These are phyloP conservation scores for Verticillium nonalfalfae DNA, from an alignment of 2,329 filamentous ascomycete genomes.

Conservation along the genomic window DNA sequence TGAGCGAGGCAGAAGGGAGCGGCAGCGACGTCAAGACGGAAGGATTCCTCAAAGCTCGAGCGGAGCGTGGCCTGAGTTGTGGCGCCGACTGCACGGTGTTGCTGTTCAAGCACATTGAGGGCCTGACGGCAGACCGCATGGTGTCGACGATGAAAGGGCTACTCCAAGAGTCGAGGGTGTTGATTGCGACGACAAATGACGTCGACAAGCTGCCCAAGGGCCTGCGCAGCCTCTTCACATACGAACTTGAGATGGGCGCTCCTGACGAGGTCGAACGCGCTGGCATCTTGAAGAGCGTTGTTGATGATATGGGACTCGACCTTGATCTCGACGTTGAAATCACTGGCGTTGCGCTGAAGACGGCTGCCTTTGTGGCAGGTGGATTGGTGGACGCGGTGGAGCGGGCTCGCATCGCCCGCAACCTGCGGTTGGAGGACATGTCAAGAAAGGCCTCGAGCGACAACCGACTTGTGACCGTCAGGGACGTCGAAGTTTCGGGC, in stretches of 20 bases:
- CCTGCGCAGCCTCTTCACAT: slow-evolving; percentile 84
- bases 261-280: slow-evolving; percentile 91
- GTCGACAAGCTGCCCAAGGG: slow-evolving; percentile 91
- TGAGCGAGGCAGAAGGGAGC: slow-evolving; percentile 83
- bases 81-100: slow-evolving; percentile 77
- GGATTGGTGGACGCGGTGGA: slow-evolving; percentile 94
- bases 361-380: slow-evolving; percentile 88
- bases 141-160: slow-evolving; percentile 79
- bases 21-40: slow-evolving; percentile 92
- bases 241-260: slow-evolving; percentile 89
- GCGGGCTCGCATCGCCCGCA: slow-evolving; percentile 72
- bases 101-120: slow-evolving; percentile 85
- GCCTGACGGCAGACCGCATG: slow-evolving; percentile 86
- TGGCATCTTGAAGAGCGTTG: slow-evolving; percentile 72
- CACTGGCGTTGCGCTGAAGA: slow-evolving; percentile 82
- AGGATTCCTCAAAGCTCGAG: slow-evolving; percentile 78
- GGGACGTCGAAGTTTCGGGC: slow-evolving; percentile 84
- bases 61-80: slow-evolving; percentile 83
- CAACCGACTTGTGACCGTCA: slow-evolving; percentile 50
- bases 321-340: slow-evolving; percentile 81
- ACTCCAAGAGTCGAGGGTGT: slow-evolving; percentile 68
- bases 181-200: slow-evolving; percentile 92
- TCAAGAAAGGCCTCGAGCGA: slow-evolving; percentile 39
- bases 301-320: slow-evolving; percentile 69
- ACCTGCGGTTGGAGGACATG: slow-evolving; percentile 67